Percentiles rank a stretch among this genome's conserved stretches.
Conservation (phyloP, 1,139 yeast genomes). For the Zygosaccharomyces sapae region DNA sequence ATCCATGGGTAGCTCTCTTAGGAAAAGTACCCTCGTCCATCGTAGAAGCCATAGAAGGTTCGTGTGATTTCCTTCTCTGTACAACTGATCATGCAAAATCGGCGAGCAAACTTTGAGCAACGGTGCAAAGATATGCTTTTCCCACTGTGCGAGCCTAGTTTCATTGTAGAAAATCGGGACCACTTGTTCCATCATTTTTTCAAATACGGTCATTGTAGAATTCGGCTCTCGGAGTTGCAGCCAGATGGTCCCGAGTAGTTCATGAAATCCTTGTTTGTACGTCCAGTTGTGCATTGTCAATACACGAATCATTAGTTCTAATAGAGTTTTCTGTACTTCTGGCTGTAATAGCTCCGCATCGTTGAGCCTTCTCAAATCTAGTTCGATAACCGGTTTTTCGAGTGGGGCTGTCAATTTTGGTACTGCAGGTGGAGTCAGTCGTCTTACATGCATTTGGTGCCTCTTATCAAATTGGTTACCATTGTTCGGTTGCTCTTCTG, state of each 20-base stretch:
- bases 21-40: slow-evolving; percentile 54
- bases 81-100: slow-evolving; percentile 36
- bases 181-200: slow-evolving; percentile 35
- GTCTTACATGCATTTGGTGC: slow-evolving; percentile 10
- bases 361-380: slow-evolving; percentile 60
- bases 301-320: slow-evolving; percentile 52
- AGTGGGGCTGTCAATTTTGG: slow-evolving; percentile 15
- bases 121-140: slow-evolving; percentile 41
- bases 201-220: slow-evolving; percentile 33
- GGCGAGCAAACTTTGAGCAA: slow-evolving; percentile 44
- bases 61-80: slow-evolving; percentile 45
- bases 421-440: slow-evolving; percentile 15
- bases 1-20: slow-evolving; percentile 55
- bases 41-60: slow-evolving; percentile 66
- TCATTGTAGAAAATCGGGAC: slow-evolving; percentile 34
- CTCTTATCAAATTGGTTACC: not conserved
- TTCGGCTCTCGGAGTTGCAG: slow-evolving; percentile 40
- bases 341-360: slow-evolving; percentile 46
- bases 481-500: slow-evolving; percentile 8
- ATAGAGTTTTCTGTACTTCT: slow-evolving; percentile 42
- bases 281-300: slow-evolving; percentile 23
- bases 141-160: slow-evolving; percentile 35
- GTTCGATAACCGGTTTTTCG: slow-evolving; percentile 47
- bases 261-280: slow-evolving; percentile 71
- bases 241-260: slow-evolving; percentile 57